Percentiles rank a stretch among this genome's conserved stretches.
phyloP scores from a whole-genome alignment of 176 grass and related monocot genomes.

The Aegilops tauschii region DNA sequence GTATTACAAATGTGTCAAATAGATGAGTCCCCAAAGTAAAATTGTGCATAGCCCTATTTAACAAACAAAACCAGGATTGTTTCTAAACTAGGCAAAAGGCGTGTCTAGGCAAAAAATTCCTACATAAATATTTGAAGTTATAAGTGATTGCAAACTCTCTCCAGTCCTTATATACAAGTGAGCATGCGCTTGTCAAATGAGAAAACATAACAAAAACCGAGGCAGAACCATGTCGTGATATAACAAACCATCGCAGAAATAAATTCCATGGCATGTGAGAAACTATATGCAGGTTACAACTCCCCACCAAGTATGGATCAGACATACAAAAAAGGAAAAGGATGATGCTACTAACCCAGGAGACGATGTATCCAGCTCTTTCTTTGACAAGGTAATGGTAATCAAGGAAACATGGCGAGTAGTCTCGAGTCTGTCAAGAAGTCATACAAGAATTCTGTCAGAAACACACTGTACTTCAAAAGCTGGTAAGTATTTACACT shows the following conservation, averaged over 20 bases:
- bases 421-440: constrained; percentile 58
- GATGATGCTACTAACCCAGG: constrained; percentile 45
- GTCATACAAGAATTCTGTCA: background rate
- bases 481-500: background rate
- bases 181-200: background rate
- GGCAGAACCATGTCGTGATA: background rate
- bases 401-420: constrained; percentile 71
- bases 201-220: background rate
- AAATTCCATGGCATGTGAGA: background rate
- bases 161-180: background rate
- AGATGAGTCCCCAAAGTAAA: background rate
- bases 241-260: background rate
- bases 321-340: background rate
- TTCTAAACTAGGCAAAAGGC: background rate
- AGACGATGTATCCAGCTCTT: constrained; percentile 60
- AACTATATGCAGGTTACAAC: background rate
- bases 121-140: background rate
- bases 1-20: background rate
- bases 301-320: background rate
- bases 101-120: background rate
- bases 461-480: background rate
- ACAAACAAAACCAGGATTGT: background rate
- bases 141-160: background rate
- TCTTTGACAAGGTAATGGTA: constrained; percentile 69
- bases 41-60: background rate